Conservation (phyloP, 805 yeast species). For the Candida pini region DNA sequence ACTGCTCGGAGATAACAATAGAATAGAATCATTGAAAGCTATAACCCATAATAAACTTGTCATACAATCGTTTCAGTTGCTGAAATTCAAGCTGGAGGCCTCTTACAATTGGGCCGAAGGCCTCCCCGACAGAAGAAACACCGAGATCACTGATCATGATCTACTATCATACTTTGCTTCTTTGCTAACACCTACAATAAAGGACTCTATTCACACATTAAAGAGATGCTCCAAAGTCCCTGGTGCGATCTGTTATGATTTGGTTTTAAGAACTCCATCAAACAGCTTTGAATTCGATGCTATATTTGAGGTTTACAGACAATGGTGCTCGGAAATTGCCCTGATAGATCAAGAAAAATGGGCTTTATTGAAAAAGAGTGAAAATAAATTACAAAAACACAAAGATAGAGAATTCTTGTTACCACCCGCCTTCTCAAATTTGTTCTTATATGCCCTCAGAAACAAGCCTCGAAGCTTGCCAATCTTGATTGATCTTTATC, state of each 20-base stretch:
- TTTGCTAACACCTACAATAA: conserved; percentile 18
- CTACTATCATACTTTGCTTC: conserved; percentile 25
- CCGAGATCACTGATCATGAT: conserved; percentile 14
- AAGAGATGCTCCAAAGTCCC: conserved; percentile 17
- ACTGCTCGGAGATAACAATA: background rate
- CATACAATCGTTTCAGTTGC: conserved; percentile 9
- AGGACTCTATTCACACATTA: conserved; percentile 13
- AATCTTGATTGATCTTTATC: conserved; percentile 13
- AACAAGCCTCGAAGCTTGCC: conserved; percentile 17
- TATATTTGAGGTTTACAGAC: conserved; percentile 19
- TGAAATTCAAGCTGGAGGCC: conserved; percentile 20
- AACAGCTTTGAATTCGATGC: conserved; percentile 22
- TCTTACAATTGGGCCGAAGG: conserved; percentile 12
- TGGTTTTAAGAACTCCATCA: conserved; percentile 21
- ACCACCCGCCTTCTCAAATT: conserved; percentile 25
- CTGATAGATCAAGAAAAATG: conserved; percentile 26
- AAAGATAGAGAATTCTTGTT: conserved; percentile 15
- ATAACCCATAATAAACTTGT: conserved; percentile 1
- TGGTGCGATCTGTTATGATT: conserved; percentile 23
- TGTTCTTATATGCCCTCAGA: conserved; percentile 22
- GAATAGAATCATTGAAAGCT: background rate
- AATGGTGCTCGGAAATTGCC: conserved; percentile 13
- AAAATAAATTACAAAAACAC: conserved; percentile 1
- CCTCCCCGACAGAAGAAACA: too few species aligned
- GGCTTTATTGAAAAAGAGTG: conserved; percentile 16